A percentile compares a stretch with the other conserved stretches of the same genome.
Evolutionary conservation across 2,329 filamentous ascomycete genomes (phyloP).

Genomic region (Lasiodiplodia theobromae): DNA sequence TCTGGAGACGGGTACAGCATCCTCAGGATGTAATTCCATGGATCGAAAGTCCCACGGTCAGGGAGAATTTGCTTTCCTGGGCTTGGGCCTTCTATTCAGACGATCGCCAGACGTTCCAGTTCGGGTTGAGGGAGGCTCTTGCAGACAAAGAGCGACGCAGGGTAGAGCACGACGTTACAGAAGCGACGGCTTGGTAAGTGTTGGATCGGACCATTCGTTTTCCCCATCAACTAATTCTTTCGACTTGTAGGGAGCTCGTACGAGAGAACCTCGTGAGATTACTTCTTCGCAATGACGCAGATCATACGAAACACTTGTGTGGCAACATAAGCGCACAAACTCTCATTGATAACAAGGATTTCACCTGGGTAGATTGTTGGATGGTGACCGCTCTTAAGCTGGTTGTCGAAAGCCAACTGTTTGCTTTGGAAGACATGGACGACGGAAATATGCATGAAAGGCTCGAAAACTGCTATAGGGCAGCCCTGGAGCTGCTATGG

Average conservation of each 20-base stretch:
- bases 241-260: not conserved
- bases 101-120: not conserved
- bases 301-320: not conserved
- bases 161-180: too few species aligned
- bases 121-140: not conserved
- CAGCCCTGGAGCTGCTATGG: not conserved
- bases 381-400: not conserved
- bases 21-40: not conserved
- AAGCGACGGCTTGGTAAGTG: not conserved
- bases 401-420: not conserved
- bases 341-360: not conserved
- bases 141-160: not conserved
- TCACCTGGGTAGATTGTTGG: not conserved
- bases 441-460: not conserved
- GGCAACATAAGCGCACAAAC: not conserved
- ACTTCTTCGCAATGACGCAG: not conserved
- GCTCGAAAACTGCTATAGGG: not conserved
- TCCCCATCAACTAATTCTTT: not conserved
- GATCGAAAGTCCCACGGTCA: not conserved
- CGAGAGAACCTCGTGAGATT: not conserved
- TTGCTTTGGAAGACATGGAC: not conserved
- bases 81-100: not conserved
- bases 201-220: not conserved
- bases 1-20: too few species aligned
- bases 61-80: not conserved